Evolutionary conservation across 495 filamentous ascomycete species (phyloP).

Genomic region (Endocarpon pusillum): DNA sequence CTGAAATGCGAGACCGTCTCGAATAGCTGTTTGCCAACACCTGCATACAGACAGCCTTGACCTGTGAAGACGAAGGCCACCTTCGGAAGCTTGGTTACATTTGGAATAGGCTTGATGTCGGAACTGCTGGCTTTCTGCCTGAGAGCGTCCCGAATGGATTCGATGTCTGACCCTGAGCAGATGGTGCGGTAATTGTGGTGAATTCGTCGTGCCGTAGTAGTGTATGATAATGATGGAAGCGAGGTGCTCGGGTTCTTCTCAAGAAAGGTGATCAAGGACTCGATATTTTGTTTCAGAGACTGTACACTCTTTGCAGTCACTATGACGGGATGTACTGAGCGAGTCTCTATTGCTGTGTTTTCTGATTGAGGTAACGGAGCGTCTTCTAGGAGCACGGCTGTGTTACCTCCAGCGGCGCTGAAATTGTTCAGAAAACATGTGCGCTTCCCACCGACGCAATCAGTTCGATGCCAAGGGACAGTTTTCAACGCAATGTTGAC

Average conservation of each 20-base stretch:
- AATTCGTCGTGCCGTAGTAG: constrained; percentile 25
- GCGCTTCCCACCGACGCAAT: constrained; percentile 6
- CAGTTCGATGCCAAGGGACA: constrained; percentile 9
- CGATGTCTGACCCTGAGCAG: constrained; percentile 19
- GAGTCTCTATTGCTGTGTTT: constrained; percentile 9
- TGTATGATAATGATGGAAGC: constrained; percentile 24
- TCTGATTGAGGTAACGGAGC: constrained; percentile 15
- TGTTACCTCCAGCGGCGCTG: constrained; percentile 22
- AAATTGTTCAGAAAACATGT: constrained; percentile 22
- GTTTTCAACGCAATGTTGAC: constrained; percentile 18
- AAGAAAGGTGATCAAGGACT: constrained; percentile 25
- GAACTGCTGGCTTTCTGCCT: constrained; percentile 10
- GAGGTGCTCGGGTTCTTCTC: constrained; percentile 21
- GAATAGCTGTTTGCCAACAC: constrained; percentile 48
- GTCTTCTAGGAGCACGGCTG: constrained; percentile 16
- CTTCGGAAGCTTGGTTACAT: constrained; percentile 31
- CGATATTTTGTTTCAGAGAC: constrained; percentile 17
- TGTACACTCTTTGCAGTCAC: constrained; percentile 14
- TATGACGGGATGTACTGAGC: constrained; percentile 12
- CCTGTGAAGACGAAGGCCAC: constrained; percentile 36
- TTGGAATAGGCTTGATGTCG: no score
- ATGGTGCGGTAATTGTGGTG: constrained; percentile 28
- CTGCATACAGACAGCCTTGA: constrained; percentile 33
- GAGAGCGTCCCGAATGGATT: constrained; percentile 2
- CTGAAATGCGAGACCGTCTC: constrained; percentile 41